phyloP scores from a whole-genome alignment of 106 monocot species.

The Posidonia australis region DNA sequence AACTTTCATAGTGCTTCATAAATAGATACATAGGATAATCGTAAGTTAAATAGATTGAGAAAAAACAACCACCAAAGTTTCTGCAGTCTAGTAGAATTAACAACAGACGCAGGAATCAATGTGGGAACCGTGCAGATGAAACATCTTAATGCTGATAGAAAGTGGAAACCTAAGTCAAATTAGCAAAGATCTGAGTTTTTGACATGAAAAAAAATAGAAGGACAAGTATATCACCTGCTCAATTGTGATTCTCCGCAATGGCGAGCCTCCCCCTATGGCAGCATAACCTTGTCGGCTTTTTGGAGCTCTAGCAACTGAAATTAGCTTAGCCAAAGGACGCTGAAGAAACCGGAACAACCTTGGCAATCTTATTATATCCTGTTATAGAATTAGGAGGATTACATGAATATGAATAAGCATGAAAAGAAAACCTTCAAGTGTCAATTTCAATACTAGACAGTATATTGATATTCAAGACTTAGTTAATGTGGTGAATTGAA shows the following conservation, averaged over 20 bases:
- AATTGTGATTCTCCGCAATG: constrained; percentile 63
- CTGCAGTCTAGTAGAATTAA: neutral
- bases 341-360: constrained; percentile 79
- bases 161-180: too few species aligned
- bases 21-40: too few species aligned
- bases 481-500: too few species aligned
- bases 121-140: constrained; percentile 2
- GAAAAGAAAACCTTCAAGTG: neutral
- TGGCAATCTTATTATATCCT: constrained; percentile 85
- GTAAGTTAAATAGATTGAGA: too few species aligned
- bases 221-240: constrained; percentile 45
- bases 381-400: neutral
- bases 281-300: constrained; percentile 92
- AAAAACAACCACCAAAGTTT: too few species aligned
- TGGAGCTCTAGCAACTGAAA: constrained; percentile 71
- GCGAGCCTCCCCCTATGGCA: constrained; percentile 87
- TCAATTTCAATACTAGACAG: neutral
- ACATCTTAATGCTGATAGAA: neutral
- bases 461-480: neutral
- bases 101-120: neutral
- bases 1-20: too few species aligned
- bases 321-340: constrained; percentile 66
- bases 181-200: too few species aligned
- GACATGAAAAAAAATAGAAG: neutral
- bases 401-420: neutral